Evolutionary conservation across 176 grass and related monocot species (phyloP).

Genomic region (Pharus latifolius): DNA sequence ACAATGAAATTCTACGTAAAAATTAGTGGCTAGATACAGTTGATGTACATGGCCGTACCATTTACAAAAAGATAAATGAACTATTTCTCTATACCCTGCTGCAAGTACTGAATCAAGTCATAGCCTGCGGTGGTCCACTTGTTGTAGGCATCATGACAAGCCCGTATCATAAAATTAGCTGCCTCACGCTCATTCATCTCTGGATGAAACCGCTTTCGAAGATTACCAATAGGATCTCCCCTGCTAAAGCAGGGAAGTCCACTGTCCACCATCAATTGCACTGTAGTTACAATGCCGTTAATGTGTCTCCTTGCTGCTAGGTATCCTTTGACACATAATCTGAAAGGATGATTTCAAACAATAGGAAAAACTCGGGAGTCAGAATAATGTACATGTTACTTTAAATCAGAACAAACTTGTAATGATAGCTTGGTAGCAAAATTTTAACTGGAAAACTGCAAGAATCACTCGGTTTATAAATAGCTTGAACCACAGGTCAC

Average conservation of each 20-base stretch:
- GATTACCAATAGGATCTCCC: conserved; percentile 82
- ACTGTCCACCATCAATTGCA: conserved; percentile 88
- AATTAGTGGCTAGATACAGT: conserved; percentile 38
- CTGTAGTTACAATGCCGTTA: conserved; percentile 91
- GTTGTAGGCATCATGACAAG: conserved; percentile 92
- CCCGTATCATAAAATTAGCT: conserved; percentile 92
- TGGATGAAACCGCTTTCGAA: conserved; percentile 89
- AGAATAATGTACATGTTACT: conserved; percentile 1
- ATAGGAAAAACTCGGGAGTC: conserved; percentile 3
- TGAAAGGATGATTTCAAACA: conserved; percentile 13
- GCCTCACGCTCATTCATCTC: conserved; percentile 96
- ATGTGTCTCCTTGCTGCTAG: conserved; percentile 81
- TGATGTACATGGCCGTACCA: conserved; percentile 37
- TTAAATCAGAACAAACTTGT: not conserved
- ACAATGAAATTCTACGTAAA: conserved; percentile 22
- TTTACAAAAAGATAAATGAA: conserved; percentile 32
- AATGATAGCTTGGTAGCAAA: not conserved
- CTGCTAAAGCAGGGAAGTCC: conserved; percentile 97
- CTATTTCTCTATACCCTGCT: conserved; percentile 99
- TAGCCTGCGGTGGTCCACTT: conserved; percentile 98
- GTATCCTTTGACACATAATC: conserved; percentile 98
- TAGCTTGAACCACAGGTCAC: not conserved
- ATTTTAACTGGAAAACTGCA: not conserved
- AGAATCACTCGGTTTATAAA: not conserved
- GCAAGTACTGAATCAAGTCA: conserved; percentile 98